phyloP scores from a whole-genome alignment of 2,329 filamentous ascomycete species.

The Mariannaea sp. region DNA sequence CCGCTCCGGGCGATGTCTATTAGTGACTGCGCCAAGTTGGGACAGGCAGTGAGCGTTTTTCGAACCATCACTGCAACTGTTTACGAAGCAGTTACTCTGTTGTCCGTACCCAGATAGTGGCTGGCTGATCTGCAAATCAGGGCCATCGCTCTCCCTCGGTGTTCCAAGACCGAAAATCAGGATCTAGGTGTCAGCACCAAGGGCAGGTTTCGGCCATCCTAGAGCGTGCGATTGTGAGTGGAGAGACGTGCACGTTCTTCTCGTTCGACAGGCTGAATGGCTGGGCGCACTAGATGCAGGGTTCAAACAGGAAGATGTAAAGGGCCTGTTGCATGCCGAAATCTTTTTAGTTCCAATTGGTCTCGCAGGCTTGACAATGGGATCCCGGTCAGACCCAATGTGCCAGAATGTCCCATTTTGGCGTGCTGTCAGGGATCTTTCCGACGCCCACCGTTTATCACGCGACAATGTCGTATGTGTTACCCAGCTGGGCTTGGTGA shows the following conservation, averaged over 20 bases:
- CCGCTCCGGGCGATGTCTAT: too few species aligned
- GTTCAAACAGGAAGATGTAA: constrained; percentile 3
- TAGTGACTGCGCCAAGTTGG: too few species aligned
- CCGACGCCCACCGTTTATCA: constrained; percentile 27
- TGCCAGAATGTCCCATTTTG: constrained; percentile 7
- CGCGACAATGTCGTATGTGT: constrained; percentile 34
- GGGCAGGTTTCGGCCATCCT: neutral
- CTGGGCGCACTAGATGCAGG: constrained; percentile 11
- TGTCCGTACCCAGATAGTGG: too few species aligned
- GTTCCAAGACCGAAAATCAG: constrained; percentile 1
- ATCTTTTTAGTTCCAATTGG: constrained; percentile 25
- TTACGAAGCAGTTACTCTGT: too few species aligned
- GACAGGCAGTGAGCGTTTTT: too few species aligned
- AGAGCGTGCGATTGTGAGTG: constrained; percentile 5
- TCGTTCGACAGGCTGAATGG: constrained; percentile 26
- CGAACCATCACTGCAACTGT: too few species aligned
- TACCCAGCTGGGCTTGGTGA: constrained; percentile 23
- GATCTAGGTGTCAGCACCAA: neutral
- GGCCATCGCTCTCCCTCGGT: too few species aligned
- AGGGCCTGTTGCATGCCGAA: constrained; percentile 3
- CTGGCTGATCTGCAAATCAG: too few species aligned
- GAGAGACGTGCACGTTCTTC: constrained; percentile 15
- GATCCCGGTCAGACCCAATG: constrained; percentile 15
- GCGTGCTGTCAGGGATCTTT: constrained; percentile 25
- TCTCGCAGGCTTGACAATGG: neutral